Conservation (phyloP, 345 rosid genomes). For the Camelina laxa region DNA sequence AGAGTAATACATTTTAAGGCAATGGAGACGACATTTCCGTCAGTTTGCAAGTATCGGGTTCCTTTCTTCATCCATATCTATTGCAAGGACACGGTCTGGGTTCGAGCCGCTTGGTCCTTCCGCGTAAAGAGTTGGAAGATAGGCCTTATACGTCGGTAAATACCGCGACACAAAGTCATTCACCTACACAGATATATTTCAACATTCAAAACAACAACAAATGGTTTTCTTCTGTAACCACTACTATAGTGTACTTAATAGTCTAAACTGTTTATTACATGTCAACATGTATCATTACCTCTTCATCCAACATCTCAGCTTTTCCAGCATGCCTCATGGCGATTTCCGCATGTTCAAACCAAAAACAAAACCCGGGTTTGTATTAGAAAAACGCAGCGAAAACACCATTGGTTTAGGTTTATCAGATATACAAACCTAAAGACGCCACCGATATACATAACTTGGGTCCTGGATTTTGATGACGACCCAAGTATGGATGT, state of each 20-base stretch:
- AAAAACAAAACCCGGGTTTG: not conserved
- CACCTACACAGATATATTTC: constrained; percentile 52
- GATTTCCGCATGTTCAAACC: constrained; percentile 77
- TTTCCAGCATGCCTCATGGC: constrained; percentile 90
- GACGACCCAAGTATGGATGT: constrained; percentile 77
- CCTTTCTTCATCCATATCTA: constrained; percentile 86
- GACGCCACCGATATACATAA: constrained; percentile 91
- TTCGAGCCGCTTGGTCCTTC: constrained; percentile 93
- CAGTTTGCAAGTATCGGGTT: constrained; percentile 65
- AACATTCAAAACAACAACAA: constrained; percentile 10
- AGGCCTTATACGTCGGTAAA: constrained; percentile 88
- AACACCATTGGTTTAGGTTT: not conserved
- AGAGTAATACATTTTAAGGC: not conserved
- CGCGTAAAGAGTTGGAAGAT: constrained; percentile 77
- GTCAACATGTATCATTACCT: too few relatives aligned
- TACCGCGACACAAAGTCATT: constrained; percentile 91
- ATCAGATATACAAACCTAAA: constrained; percentile 62
- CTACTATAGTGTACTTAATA: not conserved
- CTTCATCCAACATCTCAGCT: constrained; percentile 90
- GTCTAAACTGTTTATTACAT: not conserved
- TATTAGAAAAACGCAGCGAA: not conserved
- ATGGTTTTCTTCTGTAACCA: not conserved
- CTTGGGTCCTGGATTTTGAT: constrained; percentile 90
- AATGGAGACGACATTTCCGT: constrained; percentile 9
- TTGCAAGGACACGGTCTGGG: constrained; percentile 58